These are phyloP conservation scores for Ascochyta clinopodiicola DNA, from an alignment of 2,329 filamentous ascomycete species.

Conservation along the genomic window DNA sequence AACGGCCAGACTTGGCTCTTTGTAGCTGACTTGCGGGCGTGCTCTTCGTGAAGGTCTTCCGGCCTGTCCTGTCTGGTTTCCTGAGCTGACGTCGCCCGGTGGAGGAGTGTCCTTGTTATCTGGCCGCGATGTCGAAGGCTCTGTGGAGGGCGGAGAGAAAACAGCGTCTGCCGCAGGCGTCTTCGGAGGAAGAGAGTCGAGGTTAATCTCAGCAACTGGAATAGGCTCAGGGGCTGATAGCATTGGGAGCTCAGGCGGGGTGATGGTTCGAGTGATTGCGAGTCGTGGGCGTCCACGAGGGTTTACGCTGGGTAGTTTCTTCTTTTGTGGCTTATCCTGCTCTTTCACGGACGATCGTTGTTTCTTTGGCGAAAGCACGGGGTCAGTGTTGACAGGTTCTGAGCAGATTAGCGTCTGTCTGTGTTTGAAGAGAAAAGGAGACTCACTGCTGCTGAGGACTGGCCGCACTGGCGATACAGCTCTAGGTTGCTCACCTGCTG, in stretches of 20 bases:
- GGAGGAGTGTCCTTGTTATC: slow-evolving; percentile 53
- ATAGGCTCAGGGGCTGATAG: slow-evolving; percentile 31
- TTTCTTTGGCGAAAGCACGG: slow-evolving; percentile 52
- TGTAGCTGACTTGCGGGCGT: slow-evolving; percentile 56
- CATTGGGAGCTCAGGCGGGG: slow-evolving; percentile 27
- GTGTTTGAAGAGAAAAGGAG: slow-evolving; percentile 1
- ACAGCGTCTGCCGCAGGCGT: slow-evolving; percentile 48
- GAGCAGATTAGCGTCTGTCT: slow-evolving; percentile 24
- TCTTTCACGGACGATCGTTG: slow-evolving; percentile 37
- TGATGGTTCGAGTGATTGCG: slow-evolving; percentile 34
- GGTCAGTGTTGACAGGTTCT: slow-evolving; percentile 61
- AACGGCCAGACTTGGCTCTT: slow-evolving; percentile 55
- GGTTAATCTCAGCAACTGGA: slow-evolving; percentile 36
- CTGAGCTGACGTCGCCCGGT: slow-evolving; percentile 48
- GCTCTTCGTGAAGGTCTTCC: slow-evolving; percentile 54
- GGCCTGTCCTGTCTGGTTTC: slow-evolving; percentile 41
- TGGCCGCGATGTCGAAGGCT: slow-evolving; percentile 48
- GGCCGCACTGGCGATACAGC: slow-evolving; percentile 37
- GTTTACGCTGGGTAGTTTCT: slow-evolving; percentile 27
- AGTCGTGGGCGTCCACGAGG: slow-evolving; percentile 31
- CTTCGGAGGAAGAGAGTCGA: slow-evolving; percentile 49
- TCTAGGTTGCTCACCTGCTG: slow-evolving; percentile 23
- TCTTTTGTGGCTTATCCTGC: slow-evolving; percentile 39
- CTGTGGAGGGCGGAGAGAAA: slow-evolving; percentile 54
- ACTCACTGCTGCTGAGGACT: slow-evolving; percentile 53